phyloP scores from a whole-genome alignment of 495 filamentous ascomycete species.

The Neurospora cerealis region DNA sequence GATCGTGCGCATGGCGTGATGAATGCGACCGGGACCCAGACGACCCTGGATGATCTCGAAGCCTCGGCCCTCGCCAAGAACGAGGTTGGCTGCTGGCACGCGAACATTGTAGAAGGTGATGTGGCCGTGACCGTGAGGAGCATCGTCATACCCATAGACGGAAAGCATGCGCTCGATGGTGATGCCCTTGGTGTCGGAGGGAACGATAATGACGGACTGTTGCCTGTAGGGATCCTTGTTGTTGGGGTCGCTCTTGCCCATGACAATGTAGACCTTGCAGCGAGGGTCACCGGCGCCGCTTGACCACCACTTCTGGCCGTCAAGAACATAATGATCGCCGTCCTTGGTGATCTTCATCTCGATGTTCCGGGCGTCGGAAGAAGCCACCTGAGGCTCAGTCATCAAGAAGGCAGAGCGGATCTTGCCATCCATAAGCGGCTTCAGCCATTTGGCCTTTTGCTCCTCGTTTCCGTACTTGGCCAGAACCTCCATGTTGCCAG shows the following conservation, averaged over 20 bases:
- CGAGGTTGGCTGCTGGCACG: constrained; percentile 65
- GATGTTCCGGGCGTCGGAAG: constrained; percentile 83
- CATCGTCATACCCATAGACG: constrained; percentile 92
- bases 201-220: constrained; percentile 83
- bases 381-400: constrained; percentile 83
- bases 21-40: constrained; percentile 83
- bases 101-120: constrained; percentile 79
- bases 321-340: constrained; percentile 75
- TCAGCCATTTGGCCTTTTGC: constrained; percentile 84
- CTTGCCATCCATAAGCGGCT: constrained; percentile 71
- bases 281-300: constrained; percentile 84
- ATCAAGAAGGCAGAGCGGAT: constrained; percentile 88
- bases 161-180: constrained; percentile 76
- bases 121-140: constrained; percentile 87
- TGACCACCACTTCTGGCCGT: constrained; percentile 97
- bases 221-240: constrained; percentile 71
- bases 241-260: constrained; percentile 71
- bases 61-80: constrained; percentile 83
- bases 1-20: constrained; percentile 88
- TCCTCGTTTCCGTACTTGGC: constrained; percentile 85
- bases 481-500: constrained; percentile 92
- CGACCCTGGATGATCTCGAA: constrained; percentile 96
- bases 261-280: constrained; percentile 83
- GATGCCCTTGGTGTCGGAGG: constrained; percentile 63
- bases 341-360: constrained; percentile 68